phyloP scores from a whole-genome alignment of 352 stramenopile species.

The Aphanomyces astaci region DNA sequence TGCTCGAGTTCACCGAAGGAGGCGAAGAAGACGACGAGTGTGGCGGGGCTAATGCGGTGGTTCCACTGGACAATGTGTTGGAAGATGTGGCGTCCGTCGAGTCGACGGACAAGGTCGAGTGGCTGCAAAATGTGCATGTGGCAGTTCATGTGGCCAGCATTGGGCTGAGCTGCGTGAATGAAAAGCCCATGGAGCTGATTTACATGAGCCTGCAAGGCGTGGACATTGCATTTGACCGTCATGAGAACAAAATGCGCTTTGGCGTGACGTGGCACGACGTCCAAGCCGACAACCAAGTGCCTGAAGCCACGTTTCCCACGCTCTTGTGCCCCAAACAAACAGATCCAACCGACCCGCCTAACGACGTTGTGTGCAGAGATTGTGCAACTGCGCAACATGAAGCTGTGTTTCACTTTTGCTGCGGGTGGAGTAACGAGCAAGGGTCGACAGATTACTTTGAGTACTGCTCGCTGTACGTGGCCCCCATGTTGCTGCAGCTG shows the following conservation, averaged over 20 bases:
- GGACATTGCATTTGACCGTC: slow-evolving; percentile 59
- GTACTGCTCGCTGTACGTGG: slow-evolving; percentile 82
- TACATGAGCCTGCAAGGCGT: slow-evolving; percentile 82
- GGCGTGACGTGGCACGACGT: slow-evolving; percentile 80
- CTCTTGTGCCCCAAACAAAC: slow-evolving; percentile 49
- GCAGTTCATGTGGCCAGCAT: slow-evolving; percentile 42
- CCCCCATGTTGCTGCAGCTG: slow-evolving; percentile 73
- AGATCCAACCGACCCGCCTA: too few species aligned
- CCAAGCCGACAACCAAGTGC: slow-evolving; percentile 82
- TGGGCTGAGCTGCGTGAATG: slow-evolving; percentile 81
- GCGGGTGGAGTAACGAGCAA: slow-evolving; percentile 84
- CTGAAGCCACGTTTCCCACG: slow-evolving; percentile 78
- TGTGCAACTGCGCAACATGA: slow-evolving; percentile 74
- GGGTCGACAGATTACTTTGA: slow-evolving; percentile 85
- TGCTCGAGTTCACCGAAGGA: slow-evolving; percentile 85
- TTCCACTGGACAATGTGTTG: too few species aligned
- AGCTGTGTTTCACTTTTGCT: slow-evolving; percentile 81
- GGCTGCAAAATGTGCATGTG: slow-evolving; percentile 41
- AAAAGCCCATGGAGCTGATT: slow-evolving; percentile 76
- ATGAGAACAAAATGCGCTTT: slow-evolving; percentile 78
- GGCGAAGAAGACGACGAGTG: slow-evolving; percentile 59
- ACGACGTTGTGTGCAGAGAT: slow-evolving; percentile 64
- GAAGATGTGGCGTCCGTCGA: too few species aligned
- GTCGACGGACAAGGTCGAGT: too few species aligned
- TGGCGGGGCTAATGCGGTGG: slow-evolving; percentile 44